phyloP scores from a whole-genome alignment of 805 yeast genomes.

The Saccharomycopsis synnaedendra region DNA sequence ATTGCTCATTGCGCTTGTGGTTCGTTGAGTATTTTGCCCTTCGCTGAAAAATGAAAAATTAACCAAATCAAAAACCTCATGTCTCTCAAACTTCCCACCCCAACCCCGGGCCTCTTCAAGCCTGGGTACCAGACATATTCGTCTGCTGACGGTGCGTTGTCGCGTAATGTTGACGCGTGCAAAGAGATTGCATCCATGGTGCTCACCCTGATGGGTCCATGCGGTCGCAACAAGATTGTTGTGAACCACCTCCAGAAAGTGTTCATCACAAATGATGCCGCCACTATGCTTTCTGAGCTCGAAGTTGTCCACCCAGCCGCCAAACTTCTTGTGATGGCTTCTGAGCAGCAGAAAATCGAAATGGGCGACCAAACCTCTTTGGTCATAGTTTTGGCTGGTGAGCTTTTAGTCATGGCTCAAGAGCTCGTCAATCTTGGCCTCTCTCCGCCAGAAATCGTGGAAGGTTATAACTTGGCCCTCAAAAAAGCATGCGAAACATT shows the following conservation, averaged over 20 bases:
- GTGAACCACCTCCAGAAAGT: slow-evolving; percentile 81
- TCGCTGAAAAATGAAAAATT: background rate
- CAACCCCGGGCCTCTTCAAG: slow-evolving; percentile 87
- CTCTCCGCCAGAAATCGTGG: slow-evolving; percentile 84
- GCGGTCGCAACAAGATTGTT: slow-evolving; percentile 93
- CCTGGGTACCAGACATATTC: slow-evolving; percentile 86
- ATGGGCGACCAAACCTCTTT: slow-evolving; percentile 95
- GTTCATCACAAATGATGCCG: slow-evolving; percentile 94
- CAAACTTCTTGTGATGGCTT: slow-evolving; percentile 88
- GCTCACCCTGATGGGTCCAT: slow-evolving; percentile 92
- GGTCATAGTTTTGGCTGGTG: slow-evolving; percentile 89
- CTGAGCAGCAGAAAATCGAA: slow-evolving; percentile 93
- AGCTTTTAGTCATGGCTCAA: slow-evolving; percentile 76
- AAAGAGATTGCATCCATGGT: slow-evolving; percentile 88
- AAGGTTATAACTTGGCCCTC: slow-evolving; percentile 85
- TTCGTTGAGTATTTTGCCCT: no score
- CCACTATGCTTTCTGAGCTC: slow-evolving; percentile 86
- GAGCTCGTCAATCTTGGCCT: slow-evolving; percentile 75
- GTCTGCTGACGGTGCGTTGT: slow-evolving; percentile 89
- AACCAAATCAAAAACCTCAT: slow-evolving; percentile 26
- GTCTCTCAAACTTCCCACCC: slow-evolving; percentile 92
- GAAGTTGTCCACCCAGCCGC: slow-evolving; percentile 98
- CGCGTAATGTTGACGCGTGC: slow-evolving; percentile 86
- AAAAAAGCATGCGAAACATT: slow-evolving; percentile 54
- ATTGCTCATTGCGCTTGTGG: background rate